These are phyloP conservation scores for Coniferiporia weirii DNA, from an alignment of 1,284 basidiomycete genomes.

Conservation along the genomic window DNA sequence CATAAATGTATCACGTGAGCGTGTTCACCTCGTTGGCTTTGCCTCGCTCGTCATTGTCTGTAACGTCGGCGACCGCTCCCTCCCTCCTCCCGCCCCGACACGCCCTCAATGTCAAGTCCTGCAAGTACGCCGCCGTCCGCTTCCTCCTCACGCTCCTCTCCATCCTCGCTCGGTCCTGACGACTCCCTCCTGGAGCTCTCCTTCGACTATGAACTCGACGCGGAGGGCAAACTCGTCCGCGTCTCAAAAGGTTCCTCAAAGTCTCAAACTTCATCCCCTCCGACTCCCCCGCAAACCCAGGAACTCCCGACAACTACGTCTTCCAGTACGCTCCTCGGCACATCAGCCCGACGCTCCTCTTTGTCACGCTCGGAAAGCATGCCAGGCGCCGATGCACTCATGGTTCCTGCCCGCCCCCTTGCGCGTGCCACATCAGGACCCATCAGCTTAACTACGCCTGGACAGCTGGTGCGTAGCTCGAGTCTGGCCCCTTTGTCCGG, in stretches of 20 bases:
- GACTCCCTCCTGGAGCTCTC: constrained; percentile 15
- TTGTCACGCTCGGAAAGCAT: constrained; percentile 19
- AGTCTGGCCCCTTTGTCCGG: constrained; percentile 7
- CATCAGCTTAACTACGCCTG: constrained; percentile 3
- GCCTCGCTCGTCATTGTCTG: neutral
- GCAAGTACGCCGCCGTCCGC: neutral
- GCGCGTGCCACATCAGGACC: constrained; percentile 16
- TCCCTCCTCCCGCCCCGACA: neutral
- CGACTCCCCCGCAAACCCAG: constrained; percentile 10
- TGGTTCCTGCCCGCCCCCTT: constrained; percentile 6
- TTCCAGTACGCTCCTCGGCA: neutral
- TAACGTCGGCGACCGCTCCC: constrained; percentile 1
- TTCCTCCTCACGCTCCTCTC: constrained; percentile 1
- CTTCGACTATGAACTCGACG: constrained; percentile 15
- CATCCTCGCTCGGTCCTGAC: constrained; percentile 7
- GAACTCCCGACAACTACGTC: neutral
- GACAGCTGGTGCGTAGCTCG: neutral
- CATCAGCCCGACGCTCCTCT: constrained; percentile 9
- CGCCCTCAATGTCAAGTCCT: constrained; percentile 9
- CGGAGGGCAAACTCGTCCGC: constrained; percentile 15
- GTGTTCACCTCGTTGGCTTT: neutral
- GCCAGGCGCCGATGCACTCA: constrained; percentile 9
- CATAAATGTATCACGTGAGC: neutral
- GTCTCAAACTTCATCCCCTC: constrained; percentile 5
- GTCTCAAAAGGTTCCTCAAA: constrained; percentile 16